Evolutionary conservation across 108 stramenopile genomes (phyloP).

Genomic region (Pseudonitzschia multiseries): DNA sequence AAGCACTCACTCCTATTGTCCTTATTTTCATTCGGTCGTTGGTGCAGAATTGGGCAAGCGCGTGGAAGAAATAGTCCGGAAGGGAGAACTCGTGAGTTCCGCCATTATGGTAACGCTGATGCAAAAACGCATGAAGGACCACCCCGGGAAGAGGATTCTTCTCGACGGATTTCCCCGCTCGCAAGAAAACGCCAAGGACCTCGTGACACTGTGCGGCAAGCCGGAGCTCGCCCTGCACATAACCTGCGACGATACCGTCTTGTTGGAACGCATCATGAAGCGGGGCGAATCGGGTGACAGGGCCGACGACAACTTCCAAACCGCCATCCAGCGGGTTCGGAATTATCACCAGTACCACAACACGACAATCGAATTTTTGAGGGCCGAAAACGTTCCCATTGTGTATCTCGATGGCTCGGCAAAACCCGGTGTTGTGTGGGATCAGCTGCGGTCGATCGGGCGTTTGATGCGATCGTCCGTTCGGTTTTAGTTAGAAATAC

Average conservation of each 20-base stretch:
- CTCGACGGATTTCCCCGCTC: constrained; percentile 86
- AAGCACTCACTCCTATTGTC: not conserved
- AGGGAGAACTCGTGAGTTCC: constrained; percentile 72
- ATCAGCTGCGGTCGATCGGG: constrained; percentile 64
- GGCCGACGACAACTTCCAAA: constrained; percentile 72
- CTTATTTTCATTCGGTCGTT: not conserved
- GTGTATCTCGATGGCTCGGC: constrained; percentile 66
- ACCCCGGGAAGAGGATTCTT: constrained; percentile 71
- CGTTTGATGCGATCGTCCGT: constrained; percentile 46
- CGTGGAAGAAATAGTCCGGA: constrained; percentile 82
- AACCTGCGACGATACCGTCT: constrained; percentile 65
- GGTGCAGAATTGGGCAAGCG: constrained; percentile 57
- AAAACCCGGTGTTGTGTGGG: constrained; percentile 66
- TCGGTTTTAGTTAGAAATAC: constrained; percentile 23
- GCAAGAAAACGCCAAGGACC: constrained; percentile 59
- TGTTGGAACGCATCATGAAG: constrained; percentile 68
- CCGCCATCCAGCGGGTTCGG: constrained; percentile 58
- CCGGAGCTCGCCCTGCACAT: constrained; percentile 71
- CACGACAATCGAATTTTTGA: constrained; percentile 58
- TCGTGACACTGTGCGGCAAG: constrained; percentile 59
- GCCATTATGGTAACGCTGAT: constrained; percentile 76
- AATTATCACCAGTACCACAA: constrained; percentile 75
- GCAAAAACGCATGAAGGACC: constrained; percentile 71
- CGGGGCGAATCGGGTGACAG: constrained; percentile 32
- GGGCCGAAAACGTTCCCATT: constrained; percentile 61